Conservation (phyloP, 306 rosid species). For the Vachellia pachyceras region DNA sequence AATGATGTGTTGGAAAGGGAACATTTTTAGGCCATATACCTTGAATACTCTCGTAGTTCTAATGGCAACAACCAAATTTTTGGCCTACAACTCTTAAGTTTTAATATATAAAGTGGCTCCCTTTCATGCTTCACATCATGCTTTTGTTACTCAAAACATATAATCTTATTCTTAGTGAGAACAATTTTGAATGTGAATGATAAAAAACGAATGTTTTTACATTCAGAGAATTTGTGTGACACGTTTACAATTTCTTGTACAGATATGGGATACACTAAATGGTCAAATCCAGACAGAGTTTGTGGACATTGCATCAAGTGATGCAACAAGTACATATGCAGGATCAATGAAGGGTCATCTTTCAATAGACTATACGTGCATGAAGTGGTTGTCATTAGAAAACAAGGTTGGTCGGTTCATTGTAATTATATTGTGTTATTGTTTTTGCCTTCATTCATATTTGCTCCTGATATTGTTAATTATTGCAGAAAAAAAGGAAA, state of each 20-base stretch:
- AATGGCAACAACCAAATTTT: not conserved
- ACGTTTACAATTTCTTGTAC: constrained; percentile 20
- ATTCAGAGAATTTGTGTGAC: constrained; percentile 11
- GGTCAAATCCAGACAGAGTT: constrained; percentile 92
- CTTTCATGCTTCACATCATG: not conserved
- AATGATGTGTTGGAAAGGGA: not conserved
- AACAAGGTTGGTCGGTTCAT: constrained; percentile 58
- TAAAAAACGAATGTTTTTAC: not conserved
- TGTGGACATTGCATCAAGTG: constrained; percentile 65
- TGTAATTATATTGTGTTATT: not conserved
- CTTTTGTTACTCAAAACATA: not conserved
- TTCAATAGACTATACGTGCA: constrained; percentile 91
- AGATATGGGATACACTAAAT: constrained; percentile 91
- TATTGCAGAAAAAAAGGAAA: constrained; percentile 79
- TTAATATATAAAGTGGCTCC: not conserved
- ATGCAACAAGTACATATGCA: constrained; percentile 52
- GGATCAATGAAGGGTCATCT: constrained; percentile 78
- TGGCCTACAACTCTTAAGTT: not conserved
- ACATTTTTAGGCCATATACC: not conserved
- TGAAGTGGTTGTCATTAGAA: constrained; percentile 81
- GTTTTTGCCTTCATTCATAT: not conserved
- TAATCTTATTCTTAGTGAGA: not conserved
- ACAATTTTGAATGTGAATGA: not conserved
- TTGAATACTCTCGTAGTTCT: not conserved
- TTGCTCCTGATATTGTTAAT: constrained; percentile 24